Percentiles rank a stretch among this genome's conserved stretches.
Evolutionary conservation across 2,329 filamentous ascomycete genomes (phyloP).

Genomic region (Trichoderma koningii): DNA sequence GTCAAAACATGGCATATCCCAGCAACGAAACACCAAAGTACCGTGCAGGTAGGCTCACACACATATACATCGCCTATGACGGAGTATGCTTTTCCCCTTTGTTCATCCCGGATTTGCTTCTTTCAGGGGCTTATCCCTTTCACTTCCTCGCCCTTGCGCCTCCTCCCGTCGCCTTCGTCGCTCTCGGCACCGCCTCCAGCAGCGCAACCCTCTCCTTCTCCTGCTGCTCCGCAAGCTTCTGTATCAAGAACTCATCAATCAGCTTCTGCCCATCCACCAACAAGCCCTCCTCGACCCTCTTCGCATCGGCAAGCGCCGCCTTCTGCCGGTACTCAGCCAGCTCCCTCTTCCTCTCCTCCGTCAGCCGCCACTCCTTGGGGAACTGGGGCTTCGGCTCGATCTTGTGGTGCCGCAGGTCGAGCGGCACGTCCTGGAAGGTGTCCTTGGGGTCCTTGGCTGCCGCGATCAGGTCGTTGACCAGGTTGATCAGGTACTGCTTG

Average conservation of each 20-base stretch:
- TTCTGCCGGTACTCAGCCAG: constrained; percentile 63
- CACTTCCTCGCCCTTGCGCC: constrained; percentile 34
- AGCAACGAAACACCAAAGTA: not conserved
- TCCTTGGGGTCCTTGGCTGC: constrained; percentile 79
- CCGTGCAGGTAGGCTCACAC: constrained; percentile 2
- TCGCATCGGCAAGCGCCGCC: constrained; percentile 55
- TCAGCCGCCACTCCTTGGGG: constrained; percentile 81
- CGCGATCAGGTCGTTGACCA: constrained; percentile 70
- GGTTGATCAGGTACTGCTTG: constrained; percentile 87
- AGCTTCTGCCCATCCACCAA: constrained; percentile 60
- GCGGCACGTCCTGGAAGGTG: constrained; percentile 82
- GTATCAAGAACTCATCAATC: constrained; percentile 46
- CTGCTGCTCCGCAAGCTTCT: constrained; percentile 40
- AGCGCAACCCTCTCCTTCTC: constrained; percentile 40
- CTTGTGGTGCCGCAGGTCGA: constrained; percentile 85
- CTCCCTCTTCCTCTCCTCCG: constrained; percentile 64
- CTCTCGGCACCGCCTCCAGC: constrained; percentile 35
- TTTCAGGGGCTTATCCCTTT: not conserved
- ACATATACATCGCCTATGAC: constrained; percentile 28
- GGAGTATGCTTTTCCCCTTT: not conserved
- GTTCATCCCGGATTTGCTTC: constrained; percentile 30
- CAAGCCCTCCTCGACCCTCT: constrained; percentile 54
- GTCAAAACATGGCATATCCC: constrained; percentile 31
- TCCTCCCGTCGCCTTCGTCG: constrained; percentile 25
- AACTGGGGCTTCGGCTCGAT: constrained; percentile 69